A percentile compares a stretch with the other conserved stretches of the same genome.
These are phyloP conservation scores for Dendryphion nanum DNA, from an alignment of 2,329 filamentous ascomycete genomes.

Conservation along the genomic window DNA sequence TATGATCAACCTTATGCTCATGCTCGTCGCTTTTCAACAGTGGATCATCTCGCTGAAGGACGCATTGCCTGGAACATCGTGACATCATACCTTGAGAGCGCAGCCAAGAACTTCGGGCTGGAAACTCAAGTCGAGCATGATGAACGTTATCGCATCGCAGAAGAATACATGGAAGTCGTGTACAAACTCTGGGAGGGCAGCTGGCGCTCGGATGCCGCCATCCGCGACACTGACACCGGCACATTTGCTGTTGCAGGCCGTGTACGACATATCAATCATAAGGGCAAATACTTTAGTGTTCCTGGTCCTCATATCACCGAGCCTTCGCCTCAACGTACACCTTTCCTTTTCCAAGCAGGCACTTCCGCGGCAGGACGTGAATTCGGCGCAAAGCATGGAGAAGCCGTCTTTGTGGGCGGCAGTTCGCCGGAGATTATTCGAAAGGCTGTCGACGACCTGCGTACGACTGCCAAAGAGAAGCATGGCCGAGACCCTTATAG, in stretches of 20 bases:
- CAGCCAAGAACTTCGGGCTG: constrained; percentile 59
- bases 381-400: constrained; percentile 67
- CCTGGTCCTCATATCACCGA: constrained; percentile 67
- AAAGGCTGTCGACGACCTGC: constrained; percentile 59
- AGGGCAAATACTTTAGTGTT: constrained; percentile 62
- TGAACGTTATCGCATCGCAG: constrained; percentile 63
- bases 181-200: constrained; percentile 66
- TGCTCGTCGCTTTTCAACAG: constrained; percentile 59
- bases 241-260: constrained; percentile 56
- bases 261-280: constrained; percentile 63
- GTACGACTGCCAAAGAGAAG: constrained; percentile 54
- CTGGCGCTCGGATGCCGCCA: constrained; percentile 63
- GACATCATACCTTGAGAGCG: constrained; percentile 63
- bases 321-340: constrained; percentile 64
- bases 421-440: constrained; percentile 59
- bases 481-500: constrained; percentile 54
- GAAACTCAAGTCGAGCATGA: constrained; percentile 60
- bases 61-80: constrained; percentile 54
- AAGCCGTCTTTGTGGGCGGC: constrained; percentile 66
- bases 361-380: constrained; percentile 61
- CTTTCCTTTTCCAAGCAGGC: constrained; percentile 66
- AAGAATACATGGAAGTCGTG: constrained; percentile 66
- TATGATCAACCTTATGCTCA: constrained; percentile 66
- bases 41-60: constrained; percentile 64
- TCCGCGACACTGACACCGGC: constrained; percentile 54